Evolutionary conservation across 345 rosid genomes (phyloP), one percentile per base, ranked within the genome.

Genomic region (Angophora floribunda): DNA sequence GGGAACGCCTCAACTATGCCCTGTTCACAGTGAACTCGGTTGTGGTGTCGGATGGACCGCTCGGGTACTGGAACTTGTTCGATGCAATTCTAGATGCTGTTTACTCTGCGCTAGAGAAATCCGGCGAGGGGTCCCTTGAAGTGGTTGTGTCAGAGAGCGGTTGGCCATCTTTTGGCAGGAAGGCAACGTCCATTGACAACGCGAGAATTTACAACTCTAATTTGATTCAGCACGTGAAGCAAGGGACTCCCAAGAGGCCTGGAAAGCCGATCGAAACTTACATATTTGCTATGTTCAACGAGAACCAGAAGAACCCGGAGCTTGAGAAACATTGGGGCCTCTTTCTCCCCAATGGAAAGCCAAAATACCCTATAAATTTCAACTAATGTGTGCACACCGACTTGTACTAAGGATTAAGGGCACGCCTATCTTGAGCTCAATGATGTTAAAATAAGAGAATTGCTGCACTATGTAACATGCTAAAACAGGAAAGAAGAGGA

Each of bases 141-240:
- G 92, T 96, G 1, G 98, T 96, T 22, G 92, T 96, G 24, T 92
- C 97, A 1, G 97, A 96, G 89, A 93, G 90, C 13, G 96, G 98
- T 11, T 96, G 98, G 97, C 96, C 98, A 0, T 88, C 95, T 1
- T 90, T 87, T 4, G 96, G 94, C 59, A 96, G 92, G 36, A 11
- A 21, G 5, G 94, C 86, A 14, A 87, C 97, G 1, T 87, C 67
- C n/a, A 28, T 88, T 7, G 95, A 91, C 1, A 94, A 96, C 61
- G 95, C 93, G 16, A 92, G 89, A 87, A 92, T 89, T 67, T 94
- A 95, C 80, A 91, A 91, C 86, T 91, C 91, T 75, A 96, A 96
- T 52, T 86, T 96, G 93, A 89, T 93, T 52, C 92, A 90, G 59
- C 95, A 94, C 75, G 97, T 90, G 51, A 93, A 93, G 90, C n/a